These are phyloP conservation scores for Neurospora pannonica DNA, from an alignment of 495 filamentous ascomycete species.

Conservation along the genomic window DNA sequence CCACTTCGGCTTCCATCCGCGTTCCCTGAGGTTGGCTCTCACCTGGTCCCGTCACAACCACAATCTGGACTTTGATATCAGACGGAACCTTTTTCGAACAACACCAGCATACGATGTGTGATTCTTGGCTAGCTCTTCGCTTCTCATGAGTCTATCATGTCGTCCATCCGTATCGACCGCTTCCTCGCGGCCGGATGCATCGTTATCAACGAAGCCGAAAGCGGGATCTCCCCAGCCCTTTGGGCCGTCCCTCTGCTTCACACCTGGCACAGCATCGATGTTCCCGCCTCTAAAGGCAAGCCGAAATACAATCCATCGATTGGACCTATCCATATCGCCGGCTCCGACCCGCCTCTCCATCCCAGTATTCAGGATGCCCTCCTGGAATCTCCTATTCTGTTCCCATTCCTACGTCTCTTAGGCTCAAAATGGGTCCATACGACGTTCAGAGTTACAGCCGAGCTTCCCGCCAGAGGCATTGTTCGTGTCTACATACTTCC, in stretches of 20 bases:
- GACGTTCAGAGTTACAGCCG: conserved; percentile 16
- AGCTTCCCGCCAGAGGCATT: conserved; percentile 16
- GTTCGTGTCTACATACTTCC: conserved; percentile 59
- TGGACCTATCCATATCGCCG: not conserved
- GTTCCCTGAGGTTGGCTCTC: not conserved
- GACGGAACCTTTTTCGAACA: not conserved
- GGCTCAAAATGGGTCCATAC: conserved; percentile 33
- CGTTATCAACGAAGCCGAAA: conserved; percentile 8
- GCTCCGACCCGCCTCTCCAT: conserved; percentile 6
- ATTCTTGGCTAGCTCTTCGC: not conserved
- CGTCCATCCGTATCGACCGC: not conserved
- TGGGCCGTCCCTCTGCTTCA: not conserved
- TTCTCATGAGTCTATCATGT: not conserved
- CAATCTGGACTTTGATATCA: not conserved
- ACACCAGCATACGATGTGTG: not conserved
- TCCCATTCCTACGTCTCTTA: conserved; percentile 20
- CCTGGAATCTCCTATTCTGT: conserved; percentile 17
- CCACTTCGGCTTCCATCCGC: not conserved
- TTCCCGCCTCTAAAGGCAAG: not conserved
- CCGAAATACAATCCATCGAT: not conserved
- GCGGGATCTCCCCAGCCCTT: not conserved
- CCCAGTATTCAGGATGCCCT: conserved; percentile 25
- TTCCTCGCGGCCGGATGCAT: conserved; percentile 32
- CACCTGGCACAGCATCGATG: conserved; percentile 17
- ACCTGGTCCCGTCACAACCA: not conserved